Percentiles rank a stretch among this genome's conserved stretches.
Conservation (phyloP, 192 early-diverging fungal genomes). For the Coemansia sp. region DNA sequence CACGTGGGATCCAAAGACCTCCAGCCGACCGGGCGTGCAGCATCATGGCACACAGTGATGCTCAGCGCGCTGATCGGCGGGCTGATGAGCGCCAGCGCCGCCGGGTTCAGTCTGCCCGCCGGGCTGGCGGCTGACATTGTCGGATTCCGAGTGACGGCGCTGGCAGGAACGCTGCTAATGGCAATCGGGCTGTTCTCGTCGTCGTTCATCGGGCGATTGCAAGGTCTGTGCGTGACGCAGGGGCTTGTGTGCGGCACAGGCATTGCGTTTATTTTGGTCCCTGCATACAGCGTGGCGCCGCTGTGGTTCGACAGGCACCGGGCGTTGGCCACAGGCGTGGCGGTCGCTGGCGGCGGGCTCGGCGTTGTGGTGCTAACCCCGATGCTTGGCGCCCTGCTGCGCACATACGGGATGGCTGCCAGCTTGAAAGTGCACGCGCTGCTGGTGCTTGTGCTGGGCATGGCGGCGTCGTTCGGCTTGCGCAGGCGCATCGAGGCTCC, state of each 20-base stretch:
- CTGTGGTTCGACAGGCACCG: slow-evolving; percentile 57
- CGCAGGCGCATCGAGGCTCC: slow-evolving; percentile 15
- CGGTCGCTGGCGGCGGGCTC: slow-evolving; percentile 46
- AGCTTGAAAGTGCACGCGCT: slow-evolving; percentile 32
- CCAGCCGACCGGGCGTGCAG: neutral
- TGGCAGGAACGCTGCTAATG: slow-evolving; percentile 47
- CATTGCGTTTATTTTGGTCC: slow-evolving; percentile 47
- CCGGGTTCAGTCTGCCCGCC: slow-evolving; percentile 18
- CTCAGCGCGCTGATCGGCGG: slow-evolving; percentile 33
- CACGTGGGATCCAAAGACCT: too few relatives aligned
- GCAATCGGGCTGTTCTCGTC: slow-evolving; percentile 44
- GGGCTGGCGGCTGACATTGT: slow-evolving; percentile 20
- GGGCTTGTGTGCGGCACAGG: slow-evolving; percentile 58
- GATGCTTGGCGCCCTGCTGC: slow-evolving; percentile 34
- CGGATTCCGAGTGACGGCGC: slow-evolving; percentile 15
- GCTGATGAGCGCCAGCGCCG: slow-evolving; percentile 27
- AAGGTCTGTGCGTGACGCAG: slow-evolving; percentile 61
- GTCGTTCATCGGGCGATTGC: slow-evolving; percentile 54
- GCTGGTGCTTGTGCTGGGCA: slow-evolving; percentile 23
- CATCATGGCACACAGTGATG: slow-evolving; percentile 6
- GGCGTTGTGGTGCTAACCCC: slow-evolving; percentile 51
- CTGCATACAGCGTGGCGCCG: slow-evolving; percentile 50
- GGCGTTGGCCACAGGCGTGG: slow-evolving; percentile 49
- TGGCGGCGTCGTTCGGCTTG: slow-evolving; percentile 13
- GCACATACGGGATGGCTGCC: slow-evolving; percentile 34